phyloP scores from a whole-genome alignment of 1,284 basidiomycete genomes.

The Clitocybe nebularis region DNA sequence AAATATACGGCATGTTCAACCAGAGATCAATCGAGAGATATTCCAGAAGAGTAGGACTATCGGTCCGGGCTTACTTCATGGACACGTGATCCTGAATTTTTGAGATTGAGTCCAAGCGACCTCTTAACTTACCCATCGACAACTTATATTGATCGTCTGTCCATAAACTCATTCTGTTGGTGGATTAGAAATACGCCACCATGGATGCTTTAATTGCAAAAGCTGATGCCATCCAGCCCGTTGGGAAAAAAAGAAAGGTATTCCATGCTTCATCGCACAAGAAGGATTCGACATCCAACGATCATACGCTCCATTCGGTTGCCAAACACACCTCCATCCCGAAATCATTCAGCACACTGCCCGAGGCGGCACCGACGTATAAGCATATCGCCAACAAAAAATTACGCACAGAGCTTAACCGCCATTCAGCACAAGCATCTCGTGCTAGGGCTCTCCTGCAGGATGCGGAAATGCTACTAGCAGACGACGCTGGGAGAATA shows the following conservation, averaged over 20 bases:
- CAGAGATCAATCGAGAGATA: too few species aligned
- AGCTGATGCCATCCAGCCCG: slow-evolving; percentile 55
- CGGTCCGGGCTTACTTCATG: too few species aligned
- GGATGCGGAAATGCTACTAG: slow-evolving; percentile 63
- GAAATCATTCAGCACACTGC: slow-evolving; percentile 53
- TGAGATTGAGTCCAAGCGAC: too few species aligned
- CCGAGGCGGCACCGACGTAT: slow-evolving; percentile 44
- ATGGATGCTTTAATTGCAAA: slow-evolving; percentile 63
- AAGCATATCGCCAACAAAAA: slow-evolving; percentile 73
- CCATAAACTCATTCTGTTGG: too few species aligned
- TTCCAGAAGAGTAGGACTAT: too few species aligned
- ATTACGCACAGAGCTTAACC: slow-evolving; percentile 63
- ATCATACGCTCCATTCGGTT: slow-evolving; percentile 61
- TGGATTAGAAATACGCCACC: too few species aligned
- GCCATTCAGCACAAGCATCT: slow-evolving; percentile 54
- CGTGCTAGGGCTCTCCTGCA: slow-evolving; percentile 55
- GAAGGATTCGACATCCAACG: slow-evolving; percentile 24
- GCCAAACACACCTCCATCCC: slow-evolving; percentile 51
- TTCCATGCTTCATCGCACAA: slow-evolving; percentile 9
- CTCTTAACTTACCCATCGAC: too few species aligned
- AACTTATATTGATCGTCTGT: too few species aligned
- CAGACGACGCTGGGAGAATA: slow-evolving; percentile 66
- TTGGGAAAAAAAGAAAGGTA: slow-evolving; percentile 37
- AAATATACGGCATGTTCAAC: too few species aligned
- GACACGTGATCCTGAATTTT: too few species aligned